phyloP scores from a whole-genome alignment of 306 rosid species.

The Canavalia gladiata region DNA sequence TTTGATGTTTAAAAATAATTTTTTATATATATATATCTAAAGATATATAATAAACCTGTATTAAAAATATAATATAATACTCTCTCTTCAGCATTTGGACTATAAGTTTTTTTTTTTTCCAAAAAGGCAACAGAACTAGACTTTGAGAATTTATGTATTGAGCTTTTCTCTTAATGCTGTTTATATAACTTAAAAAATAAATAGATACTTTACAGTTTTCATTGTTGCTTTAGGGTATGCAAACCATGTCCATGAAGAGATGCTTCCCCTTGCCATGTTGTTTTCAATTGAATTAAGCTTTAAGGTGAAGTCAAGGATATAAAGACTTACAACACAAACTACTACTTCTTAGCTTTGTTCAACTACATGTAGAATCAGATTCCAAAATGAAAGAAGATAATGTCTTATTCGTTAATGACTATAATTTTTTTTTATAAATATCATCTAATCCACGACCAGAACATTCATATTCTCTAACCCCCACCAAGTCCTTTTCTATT shows the following conservation, averaged over 20 bases:
- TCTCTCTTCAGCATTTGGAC: background rate
- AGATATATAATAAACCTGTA: too few relatives aligned
- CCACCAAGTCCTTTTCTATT: constrained; percentile 42
- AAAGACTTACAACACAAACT: constrained; percentile 35
- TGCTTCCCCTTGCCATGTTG: constrained; percentile 61
- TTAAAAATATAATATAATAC: too few relatives aligned
- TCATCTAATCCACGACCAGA: constrained; percentile 37
- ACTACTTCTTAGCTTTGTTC: constrained; percentile 34
- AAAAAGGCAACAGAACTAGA: background rate
- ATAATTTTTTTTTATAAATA: constrained; percentile 16
- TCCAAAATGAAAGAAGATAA: constrained; percentile 52
- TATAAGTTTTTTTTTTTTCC: background rate
- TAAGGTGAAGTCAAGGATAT: constrained; percentile 62
- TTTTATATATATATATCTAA: too few relatives aligned
- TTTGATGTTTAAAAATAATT: too few relatives aligned
- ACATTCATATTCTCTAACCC: constrained; percentile 50
- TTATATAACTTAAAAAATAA: constrained; percentile 42
- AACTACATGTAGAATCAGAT: constrained; percentile 56
- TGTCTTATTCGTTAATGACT: constrained; percentile 29
- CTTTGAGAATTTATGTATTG: background rate
- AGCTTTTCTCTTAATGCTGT: background rate
- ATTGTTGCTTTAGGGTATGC: constrained; percentile 40
- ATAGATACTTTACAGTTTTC: constrained; percentile 41
- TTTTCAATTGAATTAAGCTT: constrained; percentile 48
- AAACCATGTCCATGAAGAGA: constrained; percentile 51